phyloP scores from a whole-genome alignment of 257 asterid species.

The Fraxinus cuspidata region DNA sequence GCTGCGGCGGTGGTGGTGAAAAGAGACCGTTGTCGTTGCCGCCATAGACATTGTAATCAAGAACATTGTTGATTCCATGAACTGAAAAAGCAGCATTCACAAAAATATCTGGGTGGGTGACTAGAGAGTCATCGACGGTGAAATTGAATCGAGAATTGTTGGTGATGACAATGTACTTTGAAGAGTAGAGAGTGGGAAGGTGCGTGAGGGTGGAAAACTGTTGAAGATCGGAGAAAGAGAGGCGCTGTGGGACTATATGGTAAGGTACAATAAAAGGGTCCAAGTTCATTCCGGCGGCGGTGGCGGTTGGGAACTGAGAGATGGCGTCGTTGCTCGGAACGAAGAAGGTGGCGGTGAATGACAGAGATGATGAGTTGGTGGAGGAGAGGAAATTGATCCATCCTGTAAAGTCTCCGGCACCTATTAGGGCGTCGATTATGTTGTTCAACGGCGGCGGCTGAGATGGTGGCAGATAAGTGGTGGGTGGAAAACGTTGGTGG shows the following conservation, averaged over 20 bases:
- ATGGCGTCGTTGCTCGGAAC: constrained; percentile 60
- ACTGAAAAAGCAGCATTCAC: constrained; percentile 44
- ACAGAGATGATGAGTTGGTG: constrained; percentile 47
- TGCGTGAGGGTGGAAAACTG: constrained; percentile 29
- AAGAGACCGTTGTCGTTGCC: constrained; percentile 2
- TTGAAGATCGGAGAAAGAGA: constrained; percentile 54
- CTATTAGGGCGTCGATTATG: constrained; percentile 57
- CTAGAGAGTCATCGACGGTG: constrained; percentile 50
- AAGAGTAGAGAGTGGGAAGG: constrained; percentile 64
- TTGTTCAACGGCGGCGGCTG: constrained; percentile 33
- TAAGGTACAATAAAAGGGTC: constrained; percentile 57
- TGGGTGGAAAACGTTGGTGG: constrained; percentile 13
- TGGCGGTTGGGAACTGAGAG: constrained; percentile 35
- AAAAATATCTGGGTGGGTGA: constrained; percentile 50
- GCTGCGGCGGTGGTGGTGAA: constrained; percentile 32
- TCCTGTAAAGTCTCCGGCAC: constrained; percentile 57
- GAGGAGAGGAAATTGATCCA: constrained; percentile 59
- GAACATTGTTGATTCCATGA: constrained; percentile 57
- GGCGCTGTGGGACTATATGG: constrained; percentile 73
- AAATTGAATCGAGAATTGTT: constrained; percentile 45
- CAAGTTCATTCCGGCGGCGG: constrained; percentile 21
- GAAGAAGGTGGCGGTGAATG: constrained; percentile 66
- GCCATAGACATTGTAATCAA: constrained; percentile 48
- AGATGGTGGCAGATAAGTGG: constrained; percentile 26
- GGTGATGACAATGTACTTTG: constrained; percentile 55